Base-by-base conservation (phyloP, 2,329 filamentous ascomycete genomes). In the Alternaria sp. region DNA sequence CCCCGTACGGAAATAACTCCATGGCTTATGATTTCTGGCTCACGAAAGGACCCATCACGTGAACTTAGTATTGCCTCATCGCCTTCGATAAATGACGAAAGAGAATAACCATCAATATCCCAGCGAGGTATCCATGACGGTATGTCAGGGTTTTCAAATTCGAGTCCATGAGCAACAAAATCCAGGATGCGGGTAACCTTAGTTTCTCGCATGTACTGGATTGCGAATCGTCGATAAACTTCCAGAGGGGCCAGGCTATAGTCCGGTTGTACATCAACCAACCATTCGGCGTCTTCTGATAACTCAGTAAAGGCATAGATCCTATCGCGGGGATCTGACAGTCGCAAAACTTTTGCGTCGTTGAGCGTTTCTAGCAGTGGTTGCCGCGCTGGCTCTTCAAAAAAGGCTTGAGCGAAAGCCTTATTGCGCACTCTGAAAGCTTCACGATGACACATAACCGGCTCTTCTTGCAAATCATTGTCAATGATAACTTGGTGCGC, bases 271-370 rank as follows among this genome's bases (percentile, higher is more conserved):
- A 26, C 26, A 5, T 0, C 7, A 23, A 26, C 2, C 23, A 10
- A 1, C 13, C 39, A 6, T 13, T 42, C 4, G 0, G 0, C 1
- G 10, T 5, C 7, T 7, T 8, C 2, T n/a, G 1, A 26, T 1
- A 42, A 14, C 0, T 42, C 39, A 23, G 28, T 28, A 13, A 42
- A 42, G n/a, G 40, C 40, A 13, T 42, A 42, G 10, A 42, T 2
- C n/a, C 40, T 42, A 11, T 42, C 40, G 40, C 40, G 40, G n/a
- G 8, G 0, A 9, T 42, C 40, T 5, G 40, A 42, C 26, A 42
- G 13, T 14, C 28, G 7, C 23, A 28, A 9, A 2, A 1, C 0
- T 28, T 3, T 42, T 3, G 23, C 40, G n/a, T 14, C 0, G 23
- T 8, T 3, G 11, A 42, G 40, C 11, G 28, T 14, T 28, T 14